Evolutionary conservation across 164 flowering plant species (phyloP), one percentile per base, ranked within the genome.

Genomic region (Echeveria elegans): DNA sequence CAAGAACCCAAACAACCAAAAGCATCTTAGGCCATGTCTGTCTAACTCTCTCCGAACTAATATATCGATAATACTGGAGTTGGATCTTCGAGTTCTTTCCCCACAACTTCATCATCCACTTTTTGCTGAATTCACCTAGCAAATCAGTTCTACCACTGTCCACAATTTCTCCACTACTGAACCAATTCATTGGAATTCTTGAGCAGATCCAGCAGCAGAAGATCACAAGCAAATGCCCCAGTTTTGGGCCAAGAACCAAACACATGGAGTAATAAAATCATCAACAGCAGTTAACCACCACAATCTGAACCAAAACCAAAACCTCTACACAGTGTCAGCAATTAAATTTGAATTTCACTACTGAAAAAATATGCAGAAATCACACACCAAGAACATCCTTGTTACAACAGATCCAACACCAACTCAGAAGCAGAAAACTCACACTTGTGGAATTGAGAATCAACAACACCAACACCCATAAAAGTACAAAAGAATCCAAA

Each of bases 51-150:
- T 80, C 77, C 16, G 88, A 74, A 53, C 85, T 82, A 43, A 85
- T 63, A 72, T 71, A 79, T 68, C 76, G 82, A 40, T 76, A 77
- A 45, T 75, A 79, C 23, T 69, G 74, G 60, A 76, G 78, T 26
- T 77, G 81, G 70, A 81, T 82, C 86, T 75, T 86, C 70, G 63
- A 74, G 68, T 75, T 75, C 64, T 71, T 83, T 66, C 82, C 91
- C 85, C 79, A 84, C 75, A 38, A 38, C 41, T 38, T 38, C 41
- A 38, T 38, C 41, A 38, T 38, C 41, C 12, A 8, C 41, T n/a
- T n/a, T n/a, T n/a, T n/a, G n/a, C n/a, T n/a, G n/a, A n/a, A n/a
- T n/a, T n/a, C n/a, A n/a, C n/a, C n/a, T n/a, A n/a, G n/a, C n/a
- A n/a, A n/a, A n/a, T n/a, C n/a, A n/a, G n/a, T n/a, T n/a, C n/a